Percentiles rank a stretch among this genome's conserved stretches.
These are phyloP conservation scores for Cytospora piceicola DNA, from an alignment of 2,329 filamentous ascomycete species.

Conservation along the genomic window DNA sequence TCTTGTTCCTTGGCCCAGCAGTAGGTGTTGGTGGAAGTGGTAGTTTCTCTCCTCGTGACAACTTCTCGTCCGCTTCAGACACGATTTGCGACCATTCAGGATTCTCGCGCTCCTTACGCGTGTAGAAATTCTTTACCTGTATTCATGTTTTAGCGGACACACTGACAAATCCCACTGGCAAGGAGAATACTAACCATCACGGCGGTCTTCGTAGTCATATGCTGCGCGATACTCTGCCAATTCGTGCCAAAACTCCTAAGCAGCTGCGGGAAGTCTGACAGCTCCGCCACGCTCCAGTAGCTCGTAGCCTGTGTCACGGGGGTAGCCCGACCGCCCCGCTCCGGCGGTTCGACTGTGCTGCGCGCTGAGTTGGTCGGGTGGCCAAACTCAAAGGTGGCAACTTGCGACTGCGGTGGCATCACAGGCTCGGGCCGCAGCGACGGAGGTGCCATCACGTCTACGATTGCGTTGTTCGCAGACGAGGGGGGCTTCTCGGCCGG, in stretches of 20 bases:
- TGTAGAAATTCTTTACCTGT: conserved; percentile 71
- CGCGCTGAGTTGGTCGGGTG: conserved; percentile 36
- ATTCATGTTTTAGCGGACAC: conserved; percentile 35
- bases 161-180: neutral
- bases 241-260: conserved; percentile 78
- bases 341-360: conserved; percentile 37
- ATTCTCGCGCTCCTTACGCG: conserved; percentile 61
- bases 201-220: conserved; percentile 83
- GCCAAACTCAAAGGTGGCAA: conserved; percentile 57
- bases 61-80: conserved; percentile 62
- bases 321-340: conserved; percentile 49
- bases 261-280: conserved; percentile 74
- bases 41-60: conserved; percentile 58
- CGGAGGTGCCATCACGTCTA: conserved; percentile 61
- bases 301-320: conserved; percentile 66
- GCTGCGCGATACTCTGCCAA: conserved; percentile 73
- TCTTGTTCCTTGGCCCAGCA: conserved; percentile 53
- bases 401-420: conserved; percentile 50
- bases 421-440: conserved; percentile 60
- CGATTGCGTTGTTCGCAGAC: conserved; percentile 35
- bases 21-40: conserved; percentile 64
- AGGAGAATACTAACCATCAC: conserved; percentile 68
- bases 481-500: conserved; percentile 22
- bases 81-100: conserved; percentile 64
- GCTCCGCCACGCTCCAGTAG: conserved; percentile 86